Evolutionary conservation across 2,329 filamentous ascomycete species (phyloP).

Genomic region (Furcasterigmium sp.): DNA sequence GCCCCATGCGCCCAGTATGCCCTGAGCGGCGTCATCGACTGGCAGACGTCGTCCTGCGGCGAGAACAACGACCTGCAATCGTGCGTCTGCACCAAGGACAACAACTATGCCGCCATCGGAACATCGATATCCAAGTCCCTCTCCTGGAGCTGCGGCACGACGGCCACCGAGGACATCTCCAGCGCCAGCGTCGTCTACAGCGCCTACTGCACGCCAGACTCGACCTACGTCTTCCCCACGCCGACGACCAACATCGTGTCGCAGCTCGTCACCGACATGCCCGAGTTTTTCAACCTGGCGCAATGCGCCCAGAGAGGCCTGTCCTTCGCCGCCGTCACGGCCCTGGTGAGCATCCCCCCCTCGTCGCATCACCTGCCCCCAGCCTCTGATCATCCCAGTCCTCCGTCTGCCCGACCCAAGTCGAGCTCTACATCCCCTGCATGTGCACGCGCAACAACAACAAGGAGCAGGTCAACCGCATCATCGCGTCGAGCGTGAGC

Average conservation of each 20-base stretch:
- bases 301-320: slow-evolving; percentile 35
- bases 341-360: slow-evolving; percentile 14
- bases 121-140: slow-evolving; percentile 32
- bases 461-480: slow-evolving; percentile 33
- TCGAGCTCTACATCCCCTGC: slow-evolving; percentile 41
- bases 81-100: slow-evolving; percentile 47
- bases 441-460: slow-evolving; percentile 47
- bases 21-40: slow-evolving; percentile 36
- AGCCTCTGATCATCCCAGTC: not conserved
- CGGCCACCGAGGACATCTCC: slow-evolving; percentile 41
- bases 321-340: slow-evolving; percentile 28
- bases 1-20: slow-evolving; percentile 45
- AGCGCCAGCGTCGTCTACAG: slow-evolving; percentile 39
- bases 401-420: slow-evolving; percentile 28
- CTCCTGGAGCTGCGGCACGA: slow-evolving; percentile 35
- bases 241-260: slow-evolving; percentile 35
- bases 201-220: slow-evolving; percentile 43
- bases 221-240: slow-evolving; percentile 30
- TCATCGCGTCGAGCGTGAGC: slow-evolving; percentile 36
- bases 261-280: slow-evolving; percentile 45
- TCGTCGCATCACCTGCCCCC: not conserved
- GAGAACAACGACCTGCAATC: slow-evolving; percentile 39
- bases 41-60: slow-evolving; percentile 38
- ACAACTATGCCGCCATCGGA: slow-evolving; percentile 30
- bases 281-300: slow-evolving; percentile 34